Conservation (phyloP, 106 monocot species). For the Dioscorea dumetorum region DNA sequence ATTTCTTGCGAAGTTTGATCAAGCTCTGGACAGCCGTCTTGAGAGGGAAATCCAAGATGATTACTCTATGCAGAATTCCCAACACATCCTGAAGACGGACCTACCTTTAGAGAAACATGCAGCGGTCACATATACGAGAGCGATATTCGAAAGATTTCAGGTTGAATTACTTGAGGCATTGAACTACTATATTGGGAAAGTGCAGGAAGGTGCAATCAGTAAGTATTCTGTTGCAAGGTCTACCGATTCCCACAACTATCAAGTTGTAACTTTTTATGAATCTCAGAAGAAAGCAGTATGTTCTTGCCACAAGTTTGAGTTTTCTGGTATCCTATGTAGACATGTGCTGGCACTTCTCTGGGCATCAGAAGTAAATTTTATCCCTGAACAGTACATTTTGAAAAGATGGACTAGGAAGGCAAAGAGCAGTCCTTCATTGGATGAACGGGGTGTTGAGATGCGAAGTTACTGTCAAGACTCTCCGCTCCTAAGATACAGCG, state of each 20-base stretch:
- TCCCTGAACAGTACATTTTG: constrained; percentile 56
- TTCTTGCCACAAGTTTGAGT: constrained; percentile 57
- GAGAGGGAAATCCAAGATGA: constrained; percentile 60
- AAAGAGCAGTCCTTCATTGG: constrained; percentile 31
- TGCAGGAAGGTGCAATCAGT: constrained; percentile 42
- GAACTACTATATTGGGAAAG: constrained; percentile 35
- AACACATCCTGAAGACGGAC: constrained; percentile 41
- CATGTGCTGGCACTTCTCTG: constrained; percentile 57
- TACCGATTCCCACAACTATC: constrained; percentile 26
- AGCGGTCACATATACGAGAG: constrained; percentile 50
- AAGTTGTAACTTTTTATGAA: constrained; percentile 32
- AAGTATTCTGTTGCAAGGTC: constrained; percentile 46
- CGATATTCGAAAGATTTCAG: constrained; percentile 61
- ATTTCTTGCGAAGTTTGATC: constrained; percentile 59
- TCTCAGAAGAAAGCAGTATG: constrained; percentile 55
- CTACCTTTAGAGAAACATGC: constrained; percentile 60
- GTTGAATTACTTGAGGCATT: constrained; percentile 47
- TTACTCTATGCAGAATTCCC: constrained; percentile 17
- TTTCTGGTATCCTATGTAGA: constrained; percentile 59
- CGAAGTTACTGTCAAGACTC: constrained; percentile 20
- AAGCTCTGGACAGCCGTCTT: constrained; percentile 34
- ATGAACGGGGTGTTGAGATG: constrained; percentile 20
- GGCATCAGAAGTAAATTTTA: constrained; percentile 13
- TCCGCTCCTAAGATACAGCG: constrained; percentile 29
- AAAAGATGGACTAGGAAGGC: constrained; percentile 73